A percentile compares a stretch with the other conserved stretches of the same genome.
phyloP scores from a whole-genome alignment of 805 yeast genomes.

The Candida koratica region DNA sequence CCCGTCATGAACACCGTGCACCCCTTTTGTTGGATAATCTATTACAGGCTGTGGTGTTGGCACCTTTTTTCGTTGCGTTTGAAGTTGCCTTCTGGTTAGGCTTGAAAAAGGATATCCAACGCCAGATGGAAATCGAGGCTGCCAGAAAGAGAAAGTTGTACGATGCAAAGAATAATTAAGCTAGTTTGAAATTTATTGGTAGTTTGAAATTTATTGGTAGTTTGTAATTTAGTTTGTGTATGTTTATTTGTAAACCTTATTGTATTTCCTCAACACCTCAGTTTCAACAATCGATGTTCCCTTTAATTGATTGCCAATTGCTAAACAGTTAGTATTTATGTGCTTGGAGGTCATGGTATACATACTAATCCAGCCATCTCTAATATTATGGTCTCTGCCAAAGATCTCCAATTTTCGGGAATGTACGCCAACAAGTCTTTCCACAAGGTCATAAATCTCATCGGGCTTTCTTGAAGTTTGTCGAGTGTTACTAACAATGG shows the following conservation, averaged over 20 bases:
- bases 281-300: slow-evolving; percentile 57
- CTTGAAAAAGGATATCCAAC: slow-evolving; percentile 47
- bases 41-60: slow-evolving; percentile 80
- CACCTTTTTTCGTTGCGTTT: slow-evolving; percentile 84
- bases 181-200: background rate
- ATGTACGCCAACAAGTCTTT: slow-evolving; percentile 73
- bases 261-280: slow-evolving; percentile 48
- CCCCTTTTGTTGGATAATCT: slow-evolving; percentile 86
- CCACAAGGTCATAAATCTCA: slow-evolving; percentile 80
- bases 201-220: slow-evolving; percentile 1
- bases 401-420: slow-evolving; percentile 83
- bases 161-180: slow-evolving; percentile 3
- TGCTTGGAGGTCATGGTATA: too few species aligned
- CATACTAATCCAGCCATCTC: slow-evolving; percentile 80
- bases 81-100: slow-evolving; percentile 75
- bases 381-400: slow-evolving; percentile 79
- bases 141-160: slow-evolving; percentile 19
- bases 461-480: slow-evolving; percentile 92
- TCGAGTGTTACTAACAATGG: slow-evolving; percentile 76
- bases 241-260: slow-evolving; percentile 14
- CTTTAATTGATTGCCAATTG: slow-evolving; percentile 74
- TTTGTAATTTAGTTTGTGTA: slow-evolving; percentile 1
- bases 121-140: slow-evolving; percentile 46
- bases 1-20: slow-evolving; percentile 69
- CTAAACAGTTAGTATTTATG: too few species aligned